These are phyloP conservation scores for Microdochium nivale DNA, from an alignment of 2,329 filamentous ascomycete genomes.

Conservation along the genomic window DNA sequence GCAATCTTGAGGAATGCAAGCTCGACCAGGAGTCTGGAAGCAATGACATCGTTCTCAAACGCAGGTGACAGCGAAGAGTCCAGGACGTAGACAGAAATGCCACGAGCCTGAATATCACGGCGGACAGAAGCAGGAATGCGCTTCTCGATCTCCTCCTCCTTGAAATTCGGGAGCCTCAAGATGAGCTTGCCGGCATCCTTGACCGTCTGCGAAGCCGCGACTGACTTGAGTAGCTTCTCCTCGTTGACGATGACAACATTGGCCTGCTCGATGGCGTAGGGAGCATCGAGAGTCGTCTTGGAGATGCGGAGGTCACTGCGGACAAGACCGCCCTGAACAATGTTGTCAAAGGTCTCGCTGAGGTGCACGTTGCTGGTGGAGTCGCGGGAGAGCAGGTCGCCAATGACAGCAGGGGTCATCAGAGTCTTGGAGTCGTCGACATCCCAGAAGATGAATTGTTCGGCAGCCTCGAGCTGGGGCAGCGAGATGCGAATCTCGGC, in stretches of 20 bases:
- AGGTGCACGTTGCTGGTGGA: conserved; percentile 54
- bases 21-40: conserved; percentile 63
- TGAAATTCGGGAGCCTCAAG: conserved; percentile 68
- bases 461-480: conserved; percentile 43
- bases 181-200: conserved; percentile 66
- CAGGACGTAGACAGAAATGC: conserved; percentile 64
- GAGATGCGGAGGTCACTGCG: conserved; percentile 82
- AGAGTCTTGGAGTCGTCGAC: conserved; percentile 64
- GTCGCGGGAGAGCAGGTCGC: conserved; percentile 60
- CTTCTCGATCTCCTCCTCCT: conserved; percentile 86
- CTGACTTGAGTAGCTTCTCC: conserved; percentile 68
- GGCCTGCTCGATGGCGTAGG: conserved; percentile 72
- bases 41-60: conserved; percentile 52
- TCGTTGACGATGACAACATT: conserved; percentile 74
- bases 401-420: conserved; percentile 53
- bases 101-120: conserved; percentile 62
- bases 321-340: conserved; percentile 65
- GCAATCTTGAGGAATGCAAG: conserved; percentile 76
- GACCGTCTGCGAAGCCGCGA: conserved; percentile 64
- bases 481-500: conserved; percentile 32
- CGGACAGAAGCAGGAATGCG: conserved; percentile 63
- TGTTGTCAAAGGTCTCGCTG: conserved; percentile 57
- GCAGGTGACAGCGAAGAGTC: conserved; percentile 62
- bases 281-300: conserved; percentile 73
- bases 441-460: conserved; percentile 94